Conservation (phyloP, 2,329 filamentous ascomycete genomes). For the Knufia fluminis region DNA sequence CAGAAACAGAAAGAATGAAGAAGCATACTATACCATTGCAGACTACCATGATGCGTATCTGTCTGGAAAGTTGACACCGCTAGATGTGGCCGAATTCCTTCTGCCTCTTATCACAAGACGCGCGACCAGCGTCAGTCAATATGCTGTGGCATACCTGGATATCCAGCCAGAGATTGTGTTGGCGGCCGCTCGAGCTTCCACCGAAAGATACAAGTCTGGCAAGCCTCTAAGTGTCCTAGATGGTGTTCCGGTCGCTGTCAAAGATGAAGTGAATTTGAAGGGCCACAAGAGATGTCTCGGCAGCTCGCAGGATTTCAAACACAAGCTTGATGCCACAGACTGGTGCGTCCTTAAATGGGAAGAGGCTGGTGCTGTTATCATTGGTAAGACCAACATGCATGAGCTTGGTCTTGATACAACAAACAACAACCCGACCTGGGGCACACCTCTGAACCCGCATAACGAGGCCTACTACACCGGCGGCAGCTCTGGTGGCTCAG, state of each 20-base stretch:
- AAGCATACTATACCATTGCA: conserved; percentile 57
- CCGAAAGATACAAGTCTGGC: conserved; percentile 60
- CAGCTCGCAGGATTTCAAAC: conserved; percentile 49
- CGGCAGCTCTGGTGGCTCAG: conserved; percentile 69
- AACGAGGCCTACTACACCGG: conserved; percentile 70
- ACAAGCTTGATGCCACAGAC: conserved; percentile 42
- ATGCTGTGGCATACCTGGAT: conserved; percentile 65
- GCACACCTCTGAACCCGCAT: conserved; percentile 69
- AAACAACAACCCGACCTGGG: conserved; percentile 69
- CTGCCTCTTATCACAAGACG: conserved; percentile 61
- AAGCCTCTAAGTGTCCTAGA: conserved; percentile 61
- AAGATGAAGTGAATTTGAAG: conserved; percentile 66
- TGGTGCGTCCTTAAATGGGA: conserved; percentile 65
- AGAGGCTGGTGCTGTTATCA: conserved; percentile 63
- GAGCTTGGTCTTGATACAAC: conserved; percentile 71
- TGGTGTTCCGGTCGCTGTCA: conserved; percentile 73
- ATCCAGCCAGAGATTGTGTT: conserved; percentile 54
- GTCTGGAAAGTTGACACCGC: conserved; percentile 60
- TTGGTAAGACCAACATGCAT: conserved; percentile 73
- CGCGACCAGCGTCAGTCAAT: conserved; percentile 44
- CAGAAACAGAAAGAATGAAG: conserved; percentile 28
- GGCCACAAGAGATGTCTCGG: conserved; percentile 62
- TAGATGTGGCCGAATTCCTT: conserved; percentile 60
- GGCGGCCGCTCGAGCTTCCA: conserved; percentile 62
- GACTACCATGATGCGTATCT: conserved; percentile 73